Base-by-base conservation (phyloP, 1,284 basidiomycete species). In the Lignosus rhinocerotis region DNA sequence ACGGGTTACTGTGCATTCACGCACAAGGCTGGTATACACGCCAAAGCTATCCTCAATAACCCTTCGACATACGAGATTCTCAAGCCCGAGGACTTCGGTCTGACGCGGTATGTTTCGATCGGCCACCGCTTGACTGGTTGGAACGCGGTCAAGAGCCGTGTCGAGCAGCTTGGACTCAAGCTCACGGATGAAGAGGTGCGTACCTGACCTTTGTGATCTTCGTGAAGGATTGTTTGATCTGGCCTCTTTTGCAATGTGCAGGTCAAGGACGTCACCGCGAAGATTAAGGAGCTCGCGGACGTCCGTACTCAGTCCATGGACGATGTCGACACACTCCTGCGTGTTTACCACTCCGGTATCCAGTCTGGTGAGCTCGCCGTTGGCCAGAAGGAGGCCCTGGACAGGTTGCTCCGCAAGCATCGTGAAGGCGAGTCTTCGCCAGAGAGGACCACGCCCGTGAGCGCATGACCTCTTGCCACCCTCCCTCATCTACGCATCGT, bases 1-100 rank as follows among this genome's bases (percentile, higher is more conserved):
- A 93, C 91, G 88, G 97, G 97, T 32, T 99, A 98, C 80, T 99
- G 97, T 73, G 97, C 97, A 17, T 99, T 99, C 81, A 99, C 97
- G 30, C 97, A 99, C 89, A 99, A 99, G 88, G 97, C 97, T 33
- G 97, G 97, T 76, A 99, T 99, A 68, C 97, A 99, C 77, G 97
- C 97, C 79, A 99, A 99, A 85, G 97, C 97, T 43, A 99, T 99
- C 76, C 86, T 99, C 57, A 98, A 98, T 81, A 99, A 99, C 84
- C 97, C 97, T 1, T 94, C 92, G 70, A 99, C 97, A 10, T 99
- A 99, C 77, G 94, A 97, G 78, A 95, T 96, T 76, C 84, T 94
- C 77, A 97, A 92, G 87, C 97, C 94, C 50, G 94, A 96, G 75
- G 96, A 99, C 80, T 99, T 99, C 72, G 96, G 96, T 68, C 86